A percentile compares a stretch with the other conserved stretches of the same genome.
Evolutionary conservation across 2,329 filamentous ascomycete genomes (phyloP).

Genomic region (Paecilomyces dactylethromorphus): DNA sequence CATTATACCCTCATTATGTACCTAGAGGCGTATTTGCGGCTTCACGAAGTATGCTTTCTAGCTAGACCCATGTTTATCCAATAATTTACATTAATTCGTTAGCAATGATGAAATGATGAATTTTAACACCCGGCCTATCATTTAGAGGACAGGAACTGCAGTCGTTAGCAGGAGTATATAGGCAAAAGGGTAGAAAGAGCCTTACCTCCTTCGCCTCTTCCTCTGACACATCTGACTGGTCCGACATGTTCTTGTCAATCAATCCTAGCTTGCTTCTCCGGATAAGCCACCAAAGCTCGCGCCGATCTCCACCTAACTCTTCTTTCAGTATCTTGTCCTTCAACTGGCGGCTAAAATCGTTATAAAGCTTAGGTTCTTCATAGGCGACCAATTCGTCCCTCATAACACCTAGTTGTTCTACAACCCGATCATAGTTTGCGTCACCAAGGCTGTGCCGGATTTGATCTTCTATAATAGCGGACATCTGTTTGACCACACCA

Average conservation of each 20-base stretch:
- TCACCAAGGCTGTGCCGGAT: conserved; percentile 71
- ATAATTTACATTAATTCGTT: not conserved
- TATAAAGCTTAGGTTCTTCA: conserved; percentile 72
- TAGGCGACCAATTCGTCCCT: conserved; percentile 67
- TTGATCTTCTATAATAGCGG: conserved; percentile 59
- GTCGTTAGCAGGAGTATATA: not conserved
- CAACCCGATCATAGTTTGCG: conserved; percentile 63
- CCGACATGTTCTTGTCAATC: conserved; percentile 58
- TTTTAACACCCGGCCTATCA: not conserved
- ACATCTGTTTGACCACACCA: conserved; percentile 69
- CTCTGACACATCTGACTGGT: conserved; percentile 59
- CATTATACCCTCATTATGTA: not conserved
- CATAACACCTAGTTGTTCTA: conserved; percentile 72
- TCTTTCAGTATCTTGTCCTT: conserved; percentile 66
- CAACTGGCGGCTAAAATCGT: conserved; percentile 62
- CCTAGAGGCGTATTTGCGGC: not conserved
- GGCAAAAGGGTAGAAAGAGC: conserved; percentile 1
- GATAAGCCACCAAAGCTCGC: conserved; percentile 76
- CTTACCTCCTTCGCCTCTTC: conserved; percentile 61
- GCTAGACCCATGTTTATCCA: not conserved
- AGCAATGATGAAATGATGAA: not conserved
- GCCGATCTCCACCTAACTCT: conserved; percentile 67
- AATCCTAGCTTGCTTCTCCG: conserved; percentile 63
- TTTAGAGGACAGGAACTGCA: conserved; percentile 17
- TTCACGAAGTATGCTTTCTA: not conserved